Conservation (phyloP, 805 yeast species). For the Saccharomycopsis olivae region DNA sequence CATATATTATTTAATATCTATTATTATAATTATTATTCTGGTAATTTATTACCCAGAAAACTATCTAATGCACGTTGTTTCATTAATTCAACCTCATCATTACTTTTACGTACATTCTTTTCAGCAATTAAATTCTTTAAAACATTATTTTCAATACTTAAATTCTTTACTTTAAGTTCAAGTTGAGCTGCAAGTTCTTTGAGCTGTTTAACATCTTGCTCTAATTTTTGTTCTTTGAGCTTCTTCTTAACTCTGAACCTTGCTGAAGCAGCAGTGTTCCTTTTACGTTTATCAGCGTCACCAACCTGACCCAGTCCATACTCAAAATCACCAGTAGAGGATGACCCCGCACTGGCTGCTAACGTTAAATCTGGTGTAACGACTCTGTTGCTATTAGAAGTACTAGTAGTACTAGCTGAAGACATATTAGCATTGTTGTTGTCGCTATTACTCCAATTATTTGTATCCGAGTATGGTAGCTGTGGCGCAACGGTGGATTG, state of each 20-base stretch:
- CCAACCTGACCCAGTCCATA: background rate
- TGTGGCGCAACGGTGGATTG: background rate
- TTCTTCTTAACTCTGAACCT: constrained; percentile 89
- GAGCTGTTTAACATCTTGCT: constrained; percentile 60
- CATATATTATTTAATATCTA: too few species aligned
- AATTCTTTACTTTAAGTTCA: constrained; percentile 66
- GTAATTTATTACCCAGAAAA: too few species aligned
- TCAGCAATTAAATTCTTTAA: constrained; percentile 76
- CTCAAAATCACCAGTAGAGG: too few species aligned
- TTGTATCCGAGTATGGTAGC: background rate
- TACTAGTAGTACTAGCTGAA: background rate
- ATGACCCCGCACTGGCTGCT: too few species aligned
- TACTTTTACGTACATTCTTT: constrained; percentile 45
- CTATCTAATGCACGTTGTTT: constrained; percentile 22
- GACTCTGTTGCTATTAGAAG: background rate
- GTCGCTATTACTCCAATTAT: background rate
- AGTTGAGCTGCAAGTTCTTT: constrained; percentile 54
- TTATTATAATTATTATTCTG: too few species aligned
- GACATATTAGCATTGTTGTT: background rate
- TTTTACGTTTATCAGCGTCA: constrained; percentile 54
- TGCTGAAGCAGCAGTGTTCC: constrained; percentile 92
- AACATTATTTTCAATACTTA: constrained; percentile 89
- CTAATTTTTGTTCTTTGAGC: constrained; percentile 85
- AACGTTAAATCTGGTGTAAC: too few species aligned
- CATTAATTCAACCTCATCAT: constrained; percentile 25